These are phyloP conservation scores for Lodderomyces metapsilosis DNA, from an alignment of 1,139 yeast species.

Conservation along the genomic window DNA sequence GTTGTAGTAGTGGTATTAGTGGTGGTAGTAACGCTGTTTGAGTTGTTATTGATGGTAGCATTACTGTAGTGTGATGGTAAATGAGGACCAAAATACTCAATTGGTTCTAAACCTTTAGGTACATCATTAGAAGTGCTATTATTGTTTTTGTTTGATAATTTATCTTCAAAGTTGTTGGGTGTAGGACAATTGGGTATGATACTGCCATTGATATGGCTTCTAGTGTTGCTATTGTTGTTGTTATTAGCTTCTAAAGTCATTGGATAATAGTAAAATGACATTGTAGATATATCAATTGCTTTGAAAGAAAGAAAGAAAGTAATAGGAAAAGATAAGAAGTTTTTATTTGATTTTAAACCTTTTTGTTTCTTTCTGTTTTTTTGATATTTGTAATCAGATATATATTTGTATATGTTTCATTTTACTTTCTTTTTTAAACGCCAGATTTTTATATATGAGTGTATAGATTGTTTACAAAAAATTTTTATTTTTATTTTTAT, in stretches of 20 bases:
- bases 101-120: neutral
- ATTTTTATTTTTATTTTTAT: neutral
- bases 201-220: conserved; percentile 13
- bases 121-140: neutral
- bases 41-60: neutral
- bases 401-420: neutral
- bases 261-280: conserved; percentile 38
- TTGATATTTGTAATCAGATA: neutral
- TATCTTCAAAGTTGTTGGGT: conserved; percentile 20
- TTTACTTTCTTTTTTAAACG: too few relatives aligned
- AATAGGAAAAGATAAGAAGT: neutral
- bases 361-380: neutral
- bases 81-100: conserved; percentile 1
- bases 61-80: conserved; percentile 1
- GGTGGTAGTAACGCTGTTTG: neutral
- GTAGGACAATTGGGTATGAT: conserved; percentile 37
- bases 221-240: conserved; percentile 26
- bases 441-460: too few relatives aligned
- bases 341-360: too few relatives aligned
- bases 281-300: conserved; percentile 8
- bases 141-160: neutral
- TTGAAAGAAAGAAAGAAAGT: neutral
- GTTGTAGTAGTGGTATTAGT: neutral
- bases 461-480: too few relatives aligned
- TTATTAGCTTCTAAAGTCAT: conserved; percentile 13